Evolutionary conservation across 768 basidiomycete species (phyloP).

Genomic region (Termitomyces bulborhizus): DNA sequence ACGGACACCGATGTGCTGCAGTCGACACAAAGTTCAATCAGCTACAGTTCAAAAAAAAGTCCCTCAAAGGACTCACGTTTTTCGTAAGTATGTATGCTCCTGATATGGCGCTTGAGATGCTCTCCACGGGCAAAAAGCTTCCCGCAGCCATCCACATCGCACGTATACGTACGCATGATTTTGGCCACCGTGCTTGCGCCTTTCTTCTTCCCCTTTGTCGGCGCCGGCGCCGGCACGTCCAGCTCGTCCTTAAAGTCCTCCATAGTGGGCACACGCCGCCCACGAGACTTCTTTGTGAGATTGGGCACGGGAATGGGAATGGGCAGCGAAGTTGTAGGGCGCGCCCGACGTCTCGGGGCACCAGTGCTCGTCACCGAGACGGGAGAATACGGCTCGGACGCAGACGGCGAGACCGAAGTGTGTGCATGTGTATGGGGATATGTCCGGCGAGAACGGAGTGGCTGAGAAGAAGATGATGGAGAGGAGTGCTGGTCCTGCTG

Average conservation of each 20-base stretch:
- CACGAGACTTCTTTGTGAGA: constrained; percentile 43
- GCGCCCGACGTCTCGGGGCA: constrained; percentile 11
- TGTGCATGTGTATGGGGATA: constrained; percentile 7
- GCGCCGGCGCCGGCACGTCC: neutral
- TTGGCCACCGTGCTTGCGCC: constrained; percentile 5
- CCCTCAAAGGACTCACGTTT: constrained; percentile 53
- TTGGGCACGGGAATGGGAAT: constrained; percentile 41
- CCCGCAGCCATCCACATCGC: constrained; percentile 64
- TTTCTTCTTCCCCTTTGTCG: constrained; percentile 15
- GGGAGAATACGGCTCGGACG: constrained; percentile 7
- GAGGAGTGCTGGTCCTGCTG: constrained; percentile 1
- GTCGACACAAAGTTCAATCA: constrained; percentile 1
- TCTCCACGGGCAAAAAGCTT: constrained; percentile 78
- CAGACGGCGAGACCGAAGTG: constrained; percentile 9
- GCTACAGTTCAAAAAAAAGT: neutral
- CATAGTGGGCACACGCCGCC: constrained; percentile 41
- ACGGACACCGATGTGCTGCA: constrained; percentile 75
- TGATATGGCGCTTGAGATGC: constrained; percentile 76
- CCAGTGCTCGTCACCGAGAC: neutral
- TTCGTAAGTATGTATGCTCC: constrained; percentile 78
- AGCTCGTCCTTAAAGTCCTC: constrained; percentile 14
- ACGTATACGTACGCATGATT: constrained; percentile 47
- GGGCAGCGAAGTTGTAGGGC: constrained; percentile 24
- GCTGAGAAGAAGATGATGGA: neutral
- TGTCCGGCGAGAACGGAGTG: constrained; percentile 6